Evolutionary conservation across 1,139 yeast species (phyloP).

Genomic region (Zhuliangozyma parablackwelliae): DNA sequence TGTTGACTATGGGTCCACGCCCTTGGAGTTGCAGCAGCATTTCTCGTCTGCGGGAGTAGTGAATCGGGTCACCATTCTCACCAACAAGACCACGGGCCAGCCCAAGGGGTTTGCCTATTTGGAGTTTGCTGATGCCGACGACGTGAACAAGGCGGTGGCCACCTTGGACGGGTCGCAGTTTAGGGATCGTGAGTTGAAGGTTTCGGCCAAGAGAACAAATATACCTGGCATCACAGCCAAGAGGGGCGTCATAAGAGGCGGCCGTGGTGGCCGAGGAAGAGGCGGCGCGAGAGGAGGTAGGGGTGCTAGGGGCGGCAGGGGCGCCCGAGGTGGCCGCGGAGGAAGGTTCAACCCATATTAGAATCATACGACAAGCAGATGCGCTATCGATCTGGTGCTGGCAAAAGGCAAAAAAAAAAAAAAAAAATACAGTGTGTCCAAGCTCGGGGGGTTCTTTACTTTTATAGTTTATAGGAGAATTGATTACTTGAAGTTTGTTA

Average conservation of each 20-base stretch:
- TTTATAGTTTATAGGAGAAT: too few species aligned
- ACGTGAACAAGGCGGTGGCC: slow-evolving; percentile 62
- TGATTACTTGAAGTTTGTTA: too few species aligned
- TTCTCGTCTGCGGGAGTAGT: slow-evolving; percentile 74
- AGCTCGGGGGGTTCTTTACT: too few species aligned
- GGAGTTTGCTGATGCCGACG: slow-evolving; percentile 64
- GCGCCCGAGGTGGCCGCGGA: slow-evolving; percentile 28
- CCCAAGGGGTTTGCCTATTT: slow-evolving; percentile 87
- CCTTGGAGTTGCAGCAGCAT: slow-evolving; percentile 76
- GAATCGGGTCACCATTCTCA: slow-evolving; percentile 76
- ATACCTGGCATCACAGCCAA: slow-evolving; percentile 60
- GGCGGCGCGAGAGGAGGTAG: slow-evolving; percentile 19
- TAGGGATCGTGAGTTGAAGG: slow-evolving; percentile 67
- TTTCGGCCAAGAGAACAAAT: slow-evolving; percentile 74
- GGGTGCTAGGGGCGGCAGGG: slow-evolving; percentile 16
- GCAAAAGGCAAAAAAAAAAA: too few species aligned
- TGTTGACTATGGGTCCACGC: slow-evolving; percentile 76
- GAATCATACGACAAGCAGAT: not conserved
- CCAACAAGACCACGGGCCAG: slow-evolving; percentile 67
- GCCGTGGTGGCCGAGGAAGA: slow-evolving; percentile 30
- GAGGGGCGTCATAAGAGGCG: slow-evolving; percentile 30
- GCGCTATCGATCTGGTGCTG: too few species aligned
- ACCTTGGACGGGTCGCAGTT: slow-evolving; percentile 60
- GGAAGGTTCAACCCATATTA: slow-evolving; percentile 24
- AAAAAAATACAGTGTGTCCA: too few species aligned